phyloP scores from a whole-genome alignment of 345 rosid species.

The Pistacia integerrima region DNA sequence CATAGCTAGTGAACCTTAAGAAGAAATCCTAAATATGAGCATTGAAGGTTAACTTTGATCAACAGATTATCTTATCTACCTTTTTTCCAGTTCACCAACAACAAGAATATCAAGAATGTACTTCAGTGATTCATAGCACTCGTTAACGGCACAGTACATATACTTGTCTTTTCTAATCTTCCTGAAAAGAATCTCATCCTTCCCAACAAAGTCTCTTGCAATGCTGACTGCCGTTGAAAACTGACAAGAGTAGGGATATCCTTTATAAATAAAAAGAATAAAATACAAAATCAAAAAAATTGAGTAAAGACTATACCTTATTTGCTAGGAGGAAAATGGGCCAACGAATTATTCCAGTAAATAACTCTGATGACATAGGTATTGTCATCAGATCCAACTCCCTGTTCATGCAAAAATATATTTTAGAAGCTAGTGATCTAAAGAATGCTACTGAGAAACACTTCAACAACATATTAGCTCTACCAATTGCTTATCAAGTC shows the following conservation, averaged over 20 bases:
- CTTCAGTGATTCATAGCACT: conserved; percentile 86
- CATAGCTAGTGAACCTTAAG: conserved; percentile 10
- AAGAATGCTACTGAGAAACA: conserved; percentile 6
- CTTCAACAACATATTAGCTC: conserved; percentile 10
- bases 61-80: conserved; percentile 38
- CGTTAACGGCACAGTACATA: conserved; percentile 84
- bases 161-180: conserved; percentile 80
- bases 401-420: conserved; percentile 41
- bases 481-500: conserved; percentile 94
- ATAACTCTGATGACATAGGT: conserved; percentile 66
- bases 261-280: conserved; percentile 29
- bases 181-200: conserved; percentile 62
- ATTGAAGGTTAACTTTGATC: background rate
- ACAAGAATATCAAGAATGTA: conserved; percentile 81
- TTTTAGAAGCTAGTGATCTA: conserved; percentile 10
- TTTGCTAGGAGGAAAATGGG: conserved; percentile 92
- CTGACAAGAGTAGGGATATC: conserved; percentile 48
- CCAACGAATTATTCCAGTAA: conserved; percentile 74
- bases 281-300: conserved; percentile 13
- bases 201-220: conserved; percentile 71
- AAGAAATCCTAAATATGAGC: background rate
- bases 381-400: conserved; percentile 90
- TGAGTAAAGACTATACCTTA: conserved; percentile 51
- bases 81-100: conserved; percentile 77
- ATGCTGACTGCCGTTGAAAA: conserved; percentile 83